phyloP scores from a whole-genome alignment of 169 alveolate genomes.

The Plasmodium inui region DNA sequence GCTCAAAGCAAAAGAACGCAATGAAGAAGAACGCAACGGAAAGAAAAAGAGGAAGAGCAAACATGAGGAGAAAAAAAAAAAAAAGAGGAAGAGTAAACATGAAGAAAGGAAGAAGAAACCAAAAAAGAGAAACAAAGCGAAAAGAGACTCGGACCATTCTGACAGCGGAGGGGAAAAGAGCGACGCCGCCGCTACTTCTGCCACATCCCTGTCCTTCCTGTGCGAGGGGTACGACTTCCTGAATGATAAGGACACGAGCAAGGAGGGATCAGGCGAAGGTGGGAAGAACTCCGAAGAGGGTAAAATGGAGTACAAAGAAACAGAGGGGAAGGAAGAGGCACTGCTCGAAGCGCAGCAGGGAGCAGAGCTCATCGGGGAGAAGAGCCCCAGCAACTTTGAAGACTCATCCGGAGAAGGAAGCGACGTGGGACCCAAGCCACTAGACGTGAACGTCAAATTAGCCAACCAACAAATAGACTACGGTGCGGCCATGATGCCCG shows the following conservation, averaged over 20 bases:
- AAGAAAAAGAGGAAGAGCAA: conserved; percentile 20
- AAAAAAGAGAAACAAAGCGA: conserved; percentile 15
- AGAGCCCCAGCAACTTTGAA: not conserved
- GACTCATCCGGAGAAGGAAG: conserved; percentile 54
- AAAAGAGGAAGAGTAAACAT: conserved; percentile 9
- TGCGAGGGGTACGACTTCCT: conserved; percentile 56
- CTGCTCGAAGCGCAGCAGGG: not conserved
- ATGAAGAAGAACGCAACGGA: not conserved
- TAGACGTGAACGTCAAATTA: conserved; percentile 59
- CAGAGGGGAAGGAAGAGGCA: not conserved
- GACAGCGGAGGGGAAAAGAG: not conserved
- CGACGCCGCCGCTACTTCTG: conserved; percentile 26
- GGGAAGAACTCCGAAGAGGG: not conserved
- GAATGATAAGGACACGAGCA: conserved; percentile 6
- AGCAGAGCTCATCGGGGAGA: not conserved
- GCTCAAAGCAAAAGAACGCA: not conserved
- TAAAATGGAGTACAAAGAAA: not conserved
- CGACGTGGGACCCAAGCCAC: conserved; percentile 78
- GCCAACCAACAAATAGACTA: conserved; percentile 68
- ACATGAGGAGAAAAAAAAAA: not conserved
- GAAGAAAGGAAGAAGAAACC: not conserved
- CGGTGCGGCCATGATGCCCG: conserved; percentile 82
- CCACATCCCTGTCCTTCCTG: conserved; percentile 56
- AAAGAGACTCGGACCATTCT: not conserved
- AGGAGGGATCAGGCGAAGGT: not conserved